Evolutionary conservation across 2,329 filamentous ascomycete genomes (phyloP).

Genomic region (Aspergillus aculeatinus): DNA sequence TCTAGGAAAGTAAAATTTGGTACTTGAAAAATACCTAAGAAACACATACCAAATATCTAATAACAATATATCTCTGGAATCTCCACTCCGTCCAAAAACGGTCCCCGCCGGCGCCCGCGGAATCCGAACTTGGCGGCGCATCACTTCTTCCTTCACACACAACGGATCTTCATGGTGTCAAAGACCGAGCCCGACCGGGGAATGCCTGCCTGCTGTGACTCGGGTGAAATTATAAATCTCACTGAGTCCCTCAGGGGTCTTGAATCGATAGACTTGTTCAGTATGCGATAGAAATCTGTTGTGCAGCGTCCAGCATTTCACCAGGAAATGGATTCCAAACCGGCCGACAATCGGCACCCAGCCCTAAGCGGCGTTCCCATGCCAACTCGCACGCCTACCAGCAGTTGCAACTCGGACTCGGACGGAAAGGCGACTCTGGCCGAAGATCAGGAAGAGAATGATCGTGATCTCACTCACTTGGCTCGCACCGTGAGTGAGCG

Average conservation of each 20-base stretch:
- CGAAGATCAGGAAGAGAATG: neutral
- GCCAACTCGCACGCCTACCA: neutral
- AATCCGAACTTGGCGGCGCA: neutral
- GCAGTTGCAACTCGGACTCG: neutral
- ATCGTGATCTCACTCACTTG: neutral
- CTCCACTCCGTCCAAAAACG: too few species aligned
- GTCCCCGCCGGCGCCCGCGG: neutral
- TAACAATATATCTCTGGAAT: too few species aligned
- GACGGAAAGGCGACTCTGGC: neutral
- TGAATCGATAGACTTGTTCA: too few species aligned
- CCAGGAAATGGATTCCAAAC: too few species aligned
- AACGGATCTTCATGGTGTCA: neutral
- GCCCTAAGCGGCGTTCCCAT: neutral
- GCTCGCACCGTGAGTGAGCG: conserved; percentile 9
- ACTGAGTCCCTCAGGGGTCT: too few species aligned
- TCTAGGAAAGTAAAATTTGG: too few species aligned
- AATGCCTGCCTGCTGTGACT: neutral
- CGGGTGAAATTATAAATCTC: too few species aligned
- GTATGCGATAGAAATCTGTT: too few species aligned
- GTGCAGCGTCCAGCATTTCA: too few species aligned
- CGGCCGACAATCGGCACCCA: neutral
- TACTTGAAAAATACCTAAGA: too few species aligned
- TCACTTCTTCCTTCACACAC: too few species aligned
- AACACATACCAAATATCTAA: too few species aligned
- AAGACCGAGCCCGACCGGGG: neutral